These are phyloP conservation scores for Penicillium sp. DNA, from an alignment of 2,329 filamentous ascomycete species.

Conservation along the genomic window DNA sequence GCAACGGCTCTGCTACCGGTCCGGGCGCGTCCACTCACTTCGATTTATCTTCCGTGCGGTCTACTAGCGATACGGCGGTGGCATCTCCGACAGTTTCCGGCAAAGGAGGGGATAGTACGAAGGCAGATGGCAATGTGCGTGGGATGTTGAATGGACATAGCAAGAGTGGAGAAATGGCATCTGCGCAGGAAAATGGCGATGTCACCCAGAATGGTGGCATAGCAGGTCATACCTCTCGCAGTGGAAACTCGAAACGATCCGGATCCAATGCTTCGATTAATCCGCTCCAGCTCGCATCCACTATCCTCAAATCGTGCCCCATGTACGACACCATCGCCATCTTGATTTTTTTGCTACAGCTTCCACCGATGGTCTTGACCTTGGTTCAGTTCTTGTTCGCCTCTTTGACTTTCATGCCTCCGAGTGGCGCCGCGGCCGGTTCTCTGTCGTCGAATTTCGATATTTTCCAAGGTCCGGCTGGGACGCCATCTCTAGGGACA, in stretches of 20 bases:
- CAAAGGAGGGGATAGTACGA: slow-evolving; percentile 30
- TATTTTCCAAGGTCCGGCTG: slow-evolving; percentile 82
- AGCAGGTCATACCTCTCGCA: slow-evolving; percentile 29
- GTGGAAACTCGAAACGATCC: slow-evolving; percentile 36
- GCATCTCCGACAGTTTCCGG: slow-evolving; percentile 26
- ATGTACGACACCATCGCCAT: slow-evolving; percentile 95
- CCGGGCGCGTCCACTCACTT: slow-evolving; percentile 38
- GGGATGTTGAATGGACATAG: slow-evolving; percentile 36
- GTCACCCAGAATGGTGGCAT: slow-evolving; percentile 31
- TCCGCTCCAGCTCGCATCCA: slow-evolving; percentile 73
- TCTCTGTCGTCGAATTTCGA: slow-evolving; percentile 77
- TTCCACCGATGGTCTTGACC: slow-evolving; percentile 82
- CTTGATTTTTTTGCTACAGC: slow-evolving; percentile 89
- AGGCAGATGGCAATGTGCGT: slow-evolving; percentile 36
- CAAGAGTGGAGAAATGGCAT: slow-evolving; percentile 37
- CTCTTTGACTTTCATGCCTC: slow-evolving; percentile 85
- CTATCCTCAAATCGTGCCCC: slow-evolving; percentile 84
- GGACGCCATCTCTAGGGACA: slow-evolving; percentile 80
- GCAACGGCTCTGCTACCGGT: slow-evolving; percentile 41
- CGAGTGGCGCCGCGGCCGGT: slow-evolving; percentile 72
- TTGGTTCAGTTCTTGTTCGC: slow-evolving; percentile 91
- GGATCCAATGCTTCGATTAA: slow-evolving; percentile 55
- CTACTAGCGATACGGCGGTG: slow-evolving; percentile 35
- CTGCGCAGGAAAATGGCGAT: slow-evolving; percentile 33
- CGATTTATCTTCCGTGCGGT: slow-evolving; percentile 41